Conservation (phyloP, 306 rosid species). For the Luffa acutangula region DNA sequence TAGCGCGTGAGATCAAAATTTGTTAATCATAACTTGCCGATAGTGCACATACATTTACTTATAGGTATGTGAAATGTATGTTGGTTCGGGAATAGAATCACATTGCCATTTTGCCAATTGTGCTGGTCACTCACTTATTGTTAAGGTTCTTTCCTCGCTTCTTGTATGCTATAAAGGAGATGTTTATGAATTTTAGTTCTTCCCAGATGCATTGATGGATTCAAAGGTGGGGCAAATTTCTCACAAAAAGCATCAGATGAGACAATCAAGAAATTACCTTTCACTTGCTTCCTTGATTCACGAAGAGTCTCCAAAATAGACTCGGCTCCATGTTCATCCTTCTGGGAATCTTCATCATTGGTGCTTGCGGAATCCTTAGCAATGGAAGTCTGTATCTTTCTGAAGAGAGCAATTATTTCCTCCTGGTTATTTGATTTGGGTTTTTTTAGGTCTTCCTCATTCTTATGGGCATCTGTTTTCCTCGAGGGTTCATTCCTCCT, state of each 20-base stretch:
- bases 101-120: neutral
- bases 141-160: neutral
- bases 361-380: conserved; percentile 15
- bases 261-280: conserved; percentile 15
- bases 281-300: conserved; percentile 22
- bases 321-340: conserved; percentile 14
- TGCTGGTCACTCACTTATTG: neutral
- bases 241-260: neutral
- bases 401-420: conserved; percentile 42
- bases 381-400: conserved; percentile 39
- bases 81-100: neutral
- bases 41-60: neutral
- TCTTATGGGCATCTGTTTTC: conserved; percentile 8
- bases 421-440: conserved; percentile 27
- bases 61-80: neutral
- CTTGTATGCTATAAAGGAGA: neutral
- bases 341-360: conserved; percentile 15
- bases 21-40: neutral
- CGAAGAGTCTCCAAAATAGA: conserved; percentile 31
- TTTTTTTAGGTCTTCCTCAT: conserved; percentile 18
- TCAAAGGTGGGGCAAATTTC: neutral
- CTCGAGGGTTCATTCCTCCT: neutral
- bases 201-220: neutral
- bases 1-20: neutral
- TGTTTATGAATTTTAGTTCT: neutral